Evolutionary conservation across 2,329 filamentous ascomycete genomes (phyloP).

Genomic region (Nemania sp.): DNA sequence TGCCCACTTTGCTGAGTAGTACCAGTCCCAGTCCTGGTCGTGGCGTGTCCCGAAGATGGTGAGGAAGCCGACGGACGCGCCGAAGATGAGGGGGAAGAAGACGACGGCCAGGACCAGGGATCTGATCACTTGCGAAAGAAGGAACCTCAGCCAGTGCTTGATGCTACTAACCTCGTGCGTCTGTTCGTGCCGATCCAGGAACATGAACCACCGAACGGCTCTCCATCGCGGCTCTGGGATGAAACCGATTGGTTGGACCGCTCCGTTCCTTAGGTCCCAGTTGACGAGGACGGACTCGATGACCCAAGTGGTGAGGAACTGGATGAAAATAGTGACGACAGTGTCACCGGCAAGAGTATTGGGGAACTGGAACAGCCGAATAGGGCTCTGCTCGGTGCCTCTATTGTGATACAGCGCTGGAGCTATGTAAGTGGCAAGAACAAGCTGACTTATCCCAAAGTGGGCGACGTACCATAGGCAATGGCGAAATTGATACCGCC

Average conservation of each 20-base stretch:
- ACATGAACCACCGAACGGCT: conserved; percentile 49
- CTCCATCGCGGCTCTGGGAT: conserved; percentile 41
- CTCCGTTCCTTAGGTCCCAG: conserved; percentile 48
- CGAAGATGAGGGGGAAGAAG: conserved; percentile 50
- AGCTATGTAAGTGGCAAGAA: conserved; percentile 3
- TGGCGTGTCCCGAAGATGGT: conserved; percentile 42
- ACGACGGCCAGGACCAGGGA: conserved; percentile 43
- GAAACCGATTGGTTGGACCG: conserved; percentile 52
- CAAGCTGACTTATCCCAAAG: neutral
- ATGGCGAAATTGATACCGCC: conserved; percentile 57
- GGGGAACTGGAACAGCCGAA: conserved; percentile 52
- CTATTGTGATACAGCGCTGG: conserved; percentile 53
- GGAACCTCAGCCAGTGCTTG: conserved; percentile 40
- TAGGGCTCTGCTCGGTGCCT: conserved; percentile 40
- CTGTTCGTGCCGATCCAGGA: conserved; percentile 42
- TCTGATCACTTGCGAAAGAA: conserved; percentile 43
- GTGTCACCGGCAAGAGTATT: conserved; percentile 56
- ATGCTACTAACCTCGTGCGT: conserved; percentile 35
- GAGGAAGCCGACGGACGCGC: conserved; percentile 48
- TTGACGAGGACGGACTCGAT: conserved; percentile 53
- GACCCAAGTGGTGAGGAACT: conserved; percentile 56
- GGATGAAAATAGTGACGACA: conserved; percentile 54
- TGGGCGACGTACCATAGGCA: conserved; percentile 50
- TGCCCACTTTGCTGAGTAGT: conserved; percentile 47
- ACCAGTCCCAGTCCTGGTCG: conserved; percentile 48